Evolutionary conservation across 305 asterid species (phyloP).

Genomic region (Petunia hybrid): DNA sequence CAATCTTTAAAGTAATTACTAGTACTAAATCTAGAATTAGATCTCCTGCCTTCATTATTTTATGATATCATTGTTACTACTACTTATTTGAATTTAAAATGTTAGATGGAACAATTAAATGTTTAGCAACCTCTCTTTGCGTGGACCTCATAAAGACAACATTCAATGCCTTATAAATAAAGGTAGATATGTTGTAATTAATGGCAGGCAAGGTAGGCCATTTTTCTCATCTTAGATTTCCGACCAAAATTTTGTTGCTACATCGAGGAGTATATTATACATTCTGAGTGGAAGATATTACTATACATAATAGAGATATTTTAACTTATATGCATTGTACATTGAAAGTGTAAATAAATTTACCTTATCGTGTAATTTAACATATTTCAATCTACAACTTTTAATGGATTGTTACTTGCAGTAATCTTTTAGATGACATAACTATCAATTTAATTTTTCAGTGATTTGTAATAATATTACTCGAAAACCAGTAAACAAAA

Average conservation of each 20-base stretch:
- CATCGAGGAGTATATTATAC: background rate
- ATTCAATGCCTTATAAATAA: constrained; percentile 32
- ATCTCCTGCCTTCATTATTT: background rate
- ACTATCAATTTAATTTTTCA: too few species aligned
- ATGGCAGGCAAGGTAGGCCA: constrained; percentile 30
- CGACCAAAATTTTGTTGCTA: background rate
- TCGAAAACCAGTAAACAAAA: too few species aligned
- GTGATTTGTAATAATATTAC: too few species aligned
- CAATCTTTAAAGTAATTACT: background rate
- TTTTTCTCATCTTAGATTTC: constrained; percentile 11
- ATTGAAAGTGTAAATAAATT: too few species aligned
- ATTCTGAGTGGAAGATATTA: too few species aligned
- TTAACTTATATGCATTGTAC: too few species aligned
- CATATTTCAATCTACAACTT: too few species aligned
- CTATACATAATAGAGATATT: too few species aligned
- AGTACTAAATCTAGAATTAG: background rate
- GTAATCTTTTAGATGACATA: too few species aligned
- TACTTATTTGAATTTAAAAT: constrained; percentile 24
- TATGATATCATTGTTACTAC: background rate
- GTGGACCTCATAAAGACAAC: constrained; percentile 26
- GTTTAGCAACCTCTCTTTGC: constrained; percentile 16
- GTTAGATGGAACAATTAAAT: background rate
- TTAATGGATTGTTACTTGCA: too few species aligned
- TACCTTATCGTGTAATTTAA: too few species aligned
- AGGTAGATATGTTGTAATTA: constrained; percentile 49